Percentiles rank a stretch among this genome's conserved stretches.
Conservation (phyloP, 805 yeast genomes). For the Cyberlindnera suaveolens region DNA sequence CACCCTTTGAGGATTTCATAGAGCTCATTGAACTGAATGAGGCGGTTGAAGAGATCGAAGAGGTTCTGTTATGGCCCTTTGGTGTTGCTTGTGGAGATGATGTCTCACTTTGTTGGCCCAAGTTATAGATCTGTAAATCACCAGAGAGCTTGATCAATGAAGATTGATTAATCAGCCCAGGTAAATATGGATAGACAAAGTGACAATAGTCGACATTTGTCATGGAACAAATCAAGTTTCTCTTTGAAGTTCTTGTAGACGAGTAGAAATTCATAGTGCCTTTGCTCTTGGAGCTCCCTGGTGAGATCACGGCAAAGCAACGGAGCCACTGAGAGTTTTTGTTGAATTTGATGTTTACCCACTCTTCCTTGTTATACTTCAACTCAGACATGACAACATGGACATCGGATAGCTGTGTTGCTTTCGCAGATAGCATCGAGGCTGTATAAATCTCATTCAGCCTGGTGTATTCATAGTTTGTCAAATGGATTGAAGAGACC, state of each 20-base stretch:
- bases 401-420: slow-evolving; percentile 49
- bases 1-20: slow-evolving; percentile 6
- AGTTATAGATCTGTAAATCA: slow-evolving; percentile 36
- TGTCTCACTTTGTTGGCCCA: slow-evolving; percentile 7
- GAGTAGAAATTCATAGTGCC: slow-evolving; percentile 52
- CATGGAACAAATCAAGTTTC: slow-evolving; percentile 45
- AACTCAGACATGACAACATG: slow-evolving; percentile 50
- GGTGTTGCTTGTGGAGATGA: slow-evolving; percentile 3
- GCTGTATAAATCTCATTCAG: slow-evolving; percentile 63
- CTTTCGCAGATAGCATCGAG: slow-evolving; percentile 52
- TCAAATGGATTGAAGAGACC: slow-evolving; percentile 44
- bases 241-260: slow-evolving; percentile 41
- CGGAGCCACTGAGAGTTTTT: slow-evolving; percentile 54
- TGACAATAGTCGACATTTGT: slow-evolving; percentile 38
- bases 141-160: slow-evolving; percentile 52
- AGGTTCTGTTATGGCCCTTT: slow-evolving; percentile 4
- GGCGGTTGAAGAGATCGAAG: slow-evolving; percentile 5
- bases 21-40: slow-evolving; percentile 13
- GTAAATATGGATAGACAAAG: slow-evolving; percentile 49
- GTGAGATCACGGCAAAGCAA: slow-evolving; percentile 44
- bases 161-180: slow-evolving; percentile 50
- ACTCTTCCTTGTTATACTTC: slow-evolving; percentile 43
- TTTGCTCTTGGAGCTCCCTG: slow-evolving; percentile 30
- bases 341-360: slow-evolving; percentile 59
- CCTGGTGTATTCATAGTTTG: slow-evolving; percentile 51